Percentiles rank a stretch among this genome's conserved stretches.
These are phyloP conservation scores for Annulohypoxylon nitens DNA, from an alignment of 495 filamentous ascomycete species.

Conservation along the genomic window DNA sequence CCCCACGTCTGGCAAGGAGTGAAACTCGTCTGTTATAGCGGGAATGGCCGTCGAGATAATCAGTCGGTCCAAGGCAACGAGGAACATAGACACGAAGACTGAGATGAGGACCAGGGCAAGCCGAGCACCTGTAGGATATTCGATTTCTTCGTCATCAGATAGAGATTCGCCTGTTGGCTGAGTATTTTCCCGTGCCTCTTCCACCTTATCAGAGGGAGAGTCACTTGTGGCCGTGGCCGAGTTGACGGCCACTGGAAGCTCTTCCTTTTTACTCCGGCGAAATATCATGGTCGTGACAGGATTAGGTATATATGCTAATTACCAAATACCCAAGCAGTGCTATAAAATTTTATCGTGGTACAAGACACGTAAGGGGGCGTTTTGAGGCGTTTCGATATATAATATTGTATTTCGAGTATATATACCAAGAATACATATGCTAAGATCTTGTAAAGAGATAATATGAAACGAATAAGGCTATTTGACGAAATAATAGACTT, in stretches of 20 bases:
- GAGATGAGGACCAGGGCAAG: constrained; percentile 50
- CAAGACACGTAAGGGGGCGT: not conserved
- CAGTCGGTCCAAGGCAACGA: constrained; percentile 57
- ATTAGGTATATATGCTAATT: not conserved
- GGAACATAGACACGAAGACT: constrained; percentile 53
- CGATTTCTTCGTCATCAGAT: constrained; percentile 32
- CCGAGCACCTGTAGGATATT: constrained; percentile 50
- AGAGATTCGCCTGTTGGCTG: not conserved
- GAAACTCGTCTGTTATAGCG: constrained; percentile 62
- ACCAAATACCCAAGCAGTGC: not conserved
- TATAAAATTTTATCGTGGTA: not conserved
- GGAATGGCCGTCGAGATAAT: constrained; percentile 61
- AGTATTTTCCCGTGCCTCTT: not conserved
- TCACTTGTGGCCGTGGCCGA: constrained; percentile 4
- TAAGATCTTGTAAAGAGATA: not conserved
- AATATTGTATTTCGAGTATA: not conserved
- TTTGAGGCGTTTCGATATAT: too few species aligned
- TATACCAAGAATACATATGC: not conserved
- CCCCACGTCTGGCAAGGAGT: constrained; percentile 61
- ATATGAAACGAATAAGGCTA: not conserved
- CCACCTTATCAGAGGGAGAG: constrained; percentile 4
- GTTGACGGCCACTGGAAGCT: not conserved
- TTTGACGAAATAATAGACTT: not conserved
- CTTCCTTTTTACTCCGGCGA: constrained; percentile 15
- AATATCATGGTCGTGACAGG: constrained; percentile 17